Evolutionary conservation across 495 filamentous ascomycete species (phyloP).

Genomic region (Trichocladium antarcticum): DNA sequence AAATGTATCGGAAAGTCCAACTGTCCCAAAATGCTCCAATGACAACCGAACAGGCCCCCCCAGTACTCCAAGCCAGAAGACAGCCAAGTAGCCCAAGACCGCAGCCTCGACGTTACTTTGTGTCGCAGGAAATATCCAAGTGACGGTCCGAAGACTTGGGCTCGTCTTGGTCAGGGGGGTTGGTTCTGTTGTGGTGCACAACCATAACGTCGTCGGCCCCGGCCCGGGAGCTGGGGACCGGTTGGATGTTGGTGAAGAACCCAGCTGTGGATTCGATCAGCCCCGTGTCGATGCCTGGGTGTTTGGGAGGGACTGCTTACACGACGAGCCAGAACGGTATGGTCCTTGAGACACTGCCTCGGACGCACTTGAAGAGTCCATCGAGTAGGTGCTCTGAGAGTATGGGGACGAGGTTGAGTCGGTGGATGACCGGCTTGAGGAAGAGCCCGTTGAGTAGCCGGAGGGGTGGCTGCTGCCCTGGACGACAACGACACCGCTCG

Average conservation of each 20-base stretch:
- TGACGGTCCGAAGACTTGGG: slow-evolving; percentile 11
- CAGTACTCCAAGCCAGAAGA: neutral
- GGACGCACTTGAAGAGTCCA: slow-evolving; percentile 12
- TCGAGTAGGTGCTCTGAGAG: neutral
- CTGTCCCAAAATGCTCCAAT: neutral
- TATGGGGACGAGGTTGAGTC: slow-evolving; percentile 8
- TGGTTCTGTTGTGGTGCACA: slow-evolving; percentile 13
- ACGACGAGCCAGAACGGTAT: slow-evolving; percentile 8
- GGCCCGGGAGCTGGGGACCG: neutral
- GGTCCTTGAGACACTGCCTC: neutral
- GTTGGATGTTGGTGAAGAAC: slow-evolving; percentile 1
- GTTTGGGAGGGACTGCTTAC: neutral
- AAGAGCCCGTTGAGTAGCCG: neutral
- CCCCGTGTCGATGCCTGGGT: no score
- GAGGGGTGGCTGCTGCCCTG: slow-evolving; percentile 4
- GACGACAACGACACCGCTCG: slow-evolving; percentile 4
- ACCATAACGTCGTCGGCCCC: neutral
- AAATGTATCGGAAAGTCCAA: neutral
- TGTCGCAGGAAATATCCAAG: no score
- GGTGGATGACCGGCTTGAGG: slow-evolving; percentile 5
- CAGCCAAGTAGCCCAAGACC: neutral
- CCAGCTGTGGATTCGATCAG: neutral
- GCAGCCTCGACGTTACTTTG: neutral
- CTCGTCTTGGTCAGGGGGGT: slow-evolving; percentile 9
- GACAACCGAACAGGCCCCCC: neutral